These are phyloP conservation scores for Microsporum canis DNA, from an alignment of 2,329 filamentous ascomycete genomes.

Conservation along the genomic window DNA sequence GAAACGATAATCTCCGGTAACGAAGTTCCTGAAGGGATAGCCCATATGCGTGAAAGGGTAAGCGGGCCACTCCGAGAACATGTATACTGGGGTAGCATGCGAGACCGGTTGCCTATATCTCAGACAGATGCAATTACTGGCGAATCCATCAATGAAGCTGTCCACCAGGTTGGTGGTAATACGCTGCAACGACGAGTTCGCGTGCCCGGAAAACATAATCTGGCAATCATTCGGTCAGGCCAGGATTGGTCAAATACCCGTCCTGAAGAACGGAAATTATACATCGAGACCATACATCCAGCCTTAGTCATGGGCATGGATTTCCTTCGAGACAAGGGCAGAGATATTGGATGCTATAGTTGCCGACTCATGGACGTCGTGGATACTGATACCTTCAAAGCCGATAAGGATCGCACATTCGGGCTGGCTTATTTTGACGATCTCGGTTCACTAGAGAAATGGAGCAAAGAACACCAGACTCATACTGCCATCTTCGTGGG, in stretches of 20 bases:
- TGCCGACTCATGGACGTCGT: slow-evolving; percentile 37
- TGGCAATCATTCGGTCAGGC: slow-evolving; percentile 36
- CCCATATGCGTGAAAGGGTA: slow-evolving; percentile 30
- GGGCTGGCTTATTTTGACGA: slow-evolving; percentile 36
- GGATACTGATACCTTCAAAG: slow-evolving; percentile 17
- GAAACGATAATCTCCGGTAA: slow-evolving; percentile 36
- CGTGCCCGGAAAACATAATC: slow-evolving; percentile 31
- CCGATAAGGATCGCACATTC: slow-evolving; percentile 29
- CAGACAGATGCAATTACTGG: slow-evolving; percentile 30
- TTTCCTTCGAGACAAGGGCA: slow-evolving; percentile 35
- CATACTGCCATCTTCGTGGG: slow-evolving; percentile 34
- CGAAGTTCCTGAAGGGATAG: slow-evolving; percentile 30
- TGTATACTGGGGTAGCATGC: slow-evolving; percentile 39
- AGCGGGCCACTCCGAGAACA: slow-evolving; percentile 34
- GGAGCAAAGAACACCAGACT: slow-evolving; percentile 32
- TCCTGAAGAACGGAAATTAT: slow-evolving; percentile 34
- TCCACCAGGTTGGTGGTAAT: neutral
- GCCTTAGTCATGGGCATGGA: slow-evolving; percentile 36
- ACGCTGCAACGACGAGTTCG: slow-evolving; percentile 17
- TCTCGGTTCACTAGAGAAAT: slow-evolving; percentile 30
- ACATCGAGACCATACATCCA: slow-evolving; percentile 38
- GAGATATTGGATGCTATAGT: slow-evolving; percentile 35
- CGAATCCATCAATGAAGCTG: slow-evolving; percentile 10
- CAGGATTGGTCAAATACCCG: slow-evolving; percentile 37
- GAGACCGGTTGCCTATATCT: slow-evolving; percentile 32